Conservation (phyloP, 371 early-diverging fungal genomes). For the Circinella umbellata region DNA sequence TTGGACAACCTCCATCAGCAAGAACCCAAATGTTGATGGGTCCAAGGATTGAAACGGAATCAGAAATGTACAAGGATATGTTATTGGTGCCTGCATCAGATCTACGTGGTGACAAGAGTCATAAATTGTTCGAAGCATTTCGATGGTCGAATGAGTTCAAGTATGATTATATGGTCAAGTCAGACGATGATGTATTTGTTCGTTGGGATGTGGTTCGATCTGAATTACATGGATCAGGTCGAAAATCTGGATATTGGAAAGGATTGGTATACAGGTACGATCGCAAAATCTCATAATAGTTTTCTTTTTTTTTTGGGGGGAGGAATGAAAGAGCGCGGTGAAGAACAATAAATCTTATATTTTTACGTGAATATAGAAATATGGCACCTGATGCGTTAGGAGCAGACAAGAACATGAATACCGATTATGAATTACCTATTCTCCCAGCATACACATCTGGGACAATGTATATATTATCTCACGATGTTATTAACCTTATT, state of each 20-base stretch:
- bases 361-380: slow-evolving; percentile 33
- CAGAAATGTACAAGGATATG: slow-evolving; percentile 51
- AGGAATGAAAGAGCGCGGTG: too few relatives aligned
- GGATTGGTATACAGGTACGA: slow-evolving; percentile 63
- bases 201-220: slow-evolving; percentile 56
- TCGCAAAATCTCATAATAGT: neutral
- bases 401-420: slow-evolving; percentile 18
- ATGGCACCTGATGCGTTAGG: slow-evolving; percentile 37
- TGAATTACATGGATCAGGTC: slow-evolving; percentile 44
- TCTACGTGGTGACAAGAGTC: slow-evolving; percentile 48
- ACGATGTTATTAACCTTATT: slow-evolving; percentile 52
- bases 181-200: slow-evolving; percentile 67
- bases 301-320: too few relatives aligned
- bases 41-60: slow-evolving; percentile 47
- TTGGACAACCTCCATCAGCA: slow-evolving; percentile 59
- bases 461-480: slow-evolving; percentile 57
- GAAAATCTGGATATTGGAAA: slow-evolving; percentile 53
- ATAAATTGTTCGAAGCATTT: slow-evolving; percentile 58
- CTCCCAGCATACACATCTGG: slow-evolving; percentile 64
- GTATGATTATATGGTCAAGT: slow-evolving; percentile 63
- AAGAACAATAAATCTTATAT: neutral
- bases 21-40: slow-evolving; percentile 47
- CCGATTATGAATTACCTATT: slow-evolving; percentile 55
- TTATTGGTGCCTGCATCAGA: slow-evolving; percentile 65
- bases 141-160: slow-evolving; percentile 51